Base-by-base conservation (phyloP, 495 filamentous ascomycete species). In the Trichoderma asperelloides region DNA sequence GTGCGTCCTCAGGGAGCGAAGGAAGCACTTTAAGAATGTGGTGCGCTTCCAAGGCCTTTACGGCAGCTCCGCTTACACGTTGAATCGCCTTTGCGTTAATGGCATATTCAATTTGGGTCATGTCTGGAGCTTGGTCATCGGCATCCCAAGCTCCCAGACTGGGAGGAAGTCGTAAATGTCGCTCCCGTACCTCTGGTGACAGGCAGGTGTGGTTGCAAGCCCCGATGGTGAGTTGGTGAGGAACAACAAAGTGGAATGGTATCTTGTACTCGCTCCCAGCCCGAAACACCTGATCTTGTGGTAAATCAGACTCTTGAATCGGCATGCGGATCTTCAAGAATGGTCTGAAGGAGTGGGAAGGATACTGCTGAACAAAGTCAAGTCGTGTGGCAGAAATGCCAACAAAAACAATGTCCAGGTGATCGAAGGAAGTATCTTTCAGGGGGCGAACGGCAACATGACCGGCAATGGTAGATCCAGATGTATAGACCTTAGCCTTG, bases 251-350 rank as follows among this genome's bases (percentile, higher is more conserved):
- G 68, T 86, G 87, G 78, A 97, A 98, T 2, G 92, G 90, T 65
- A 96, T 87, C 16, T 75, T 86, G 74, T 93, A 91, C 30, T 79
- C 84, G 63, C 78, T 79, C 3, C 87, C 90, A 2, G 85, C 81
- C 74, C 91, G 85, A 15, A 92, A 76, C 25, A 92, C 78, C 9
- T 89, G 79, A 21, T 90, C 86, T 15, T 84, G 80, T 0, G 93
- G 93, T 70, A 93, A 91, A 2, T 80, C 77, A 2, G 84, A 76
- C 13, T 89, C 83, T 43, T 86, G 79, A 16, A 94, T 86, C 5
- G 96, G 95, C 80, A 96, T 94, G 55, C 80, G 80, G 68, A 98
- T 81, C 74, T 90, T 91, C 62, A 98, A 81, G 71, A 97, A 97
- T 23, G 77, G 83, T 68, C 85, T 83, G 55, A 77, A 74, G 6